Evolutionary conservation across 2,329 filamentous ascomycete genomes (phyloP).

Genomic region (Aspergillus udagawae): DNA sequence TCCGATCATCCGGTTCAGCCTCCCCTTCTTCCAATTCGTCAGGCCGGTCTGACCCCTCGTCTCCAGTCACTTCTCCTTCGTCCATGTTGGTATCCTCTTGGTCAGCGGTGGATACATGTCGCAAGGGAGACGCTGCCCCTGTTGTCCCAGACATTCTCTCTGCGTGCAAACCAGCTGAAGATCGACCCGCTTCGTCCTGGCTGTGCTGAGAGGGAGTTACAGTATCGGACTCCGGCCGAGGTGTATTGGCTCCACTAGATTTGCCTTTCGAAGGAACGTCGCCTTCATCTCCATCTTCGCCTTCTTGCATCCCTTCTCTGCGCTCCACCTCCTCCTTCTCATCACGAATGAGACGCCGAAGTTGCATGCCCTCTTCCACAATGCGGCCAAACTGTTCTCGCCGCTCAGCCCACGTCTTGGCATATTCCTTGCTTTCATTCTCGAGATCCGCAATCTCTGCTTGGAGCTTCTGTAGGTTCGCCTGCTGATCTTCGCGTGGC

Average conservation of each 20-base stretch:
- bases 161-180: constrained; percentile 23
- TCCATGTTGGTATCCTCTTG: constrained; percentile 61
- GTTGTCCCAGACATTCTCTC: constrained; percentile 29
- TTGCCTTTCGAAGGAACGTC: constrained; percentile 49
- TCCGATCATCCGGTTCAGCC: constrained; percentile 45
- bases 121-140: constrained; percentile 35
- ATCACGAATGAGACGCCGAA: constrained; percentile 81
- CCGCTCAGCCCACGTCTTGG: constrained; percentile 77
- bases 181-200: constrained; percentile 29
- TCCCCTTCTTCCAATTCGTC: constrained; percentile 48
- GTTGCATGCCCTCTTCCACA: constrained; percentile 83
- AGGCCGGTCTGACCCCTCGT: constrained; percentile 31
- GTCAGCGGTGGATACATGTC: constrained; percentile 34
- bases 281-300: constrained; percentile 55
- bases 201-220: constrained; percentile 32
- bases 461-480: constrained; percentile 74
- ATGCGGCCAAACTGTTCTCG: constrained; percentile 83
- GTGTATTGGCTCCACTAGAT: constrained; percentile 47
- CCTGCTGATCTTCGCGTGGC: constrained; percentile 76
- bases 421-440: constrained; percentile 77
- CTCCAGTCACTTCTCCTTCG: constrained; percentile 38
- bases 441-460: constrained; percentile 85
- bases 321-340: constrained; percentile 94
- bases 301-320: constrained; percentile 71
- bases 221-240: constrained; percentile 46